Evolutionary conservation across 1,284 basidiomycete species (phyloP), one percentile per base, ranked within the genome.

Genomic region (Moesziomyces antarcticus): DNA sequence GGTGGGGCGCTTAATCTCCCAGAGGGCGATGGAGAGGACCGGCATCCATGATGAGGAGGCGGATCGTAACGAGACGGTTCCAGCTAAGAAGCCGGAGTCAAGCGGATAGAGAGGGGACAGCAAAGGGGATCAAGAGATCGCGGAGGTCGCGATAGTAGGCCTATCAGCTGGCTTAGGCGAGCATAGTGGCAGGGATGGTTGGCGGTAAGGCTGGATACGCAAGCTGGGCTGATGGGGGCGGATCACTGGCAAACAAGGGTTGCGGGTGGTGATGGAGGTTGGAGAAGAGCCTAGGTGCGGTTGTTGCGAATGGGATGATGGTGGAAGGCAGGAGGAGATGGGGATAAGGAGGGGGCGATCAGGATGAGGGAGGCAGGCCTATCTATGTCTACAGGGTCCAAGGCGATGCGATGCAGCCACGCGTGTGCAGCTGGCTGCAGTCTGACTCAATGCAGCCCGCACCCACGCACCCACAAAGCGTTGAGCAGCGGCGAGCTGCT

Each of bases 31-130:
- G 52, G 43, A 52, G 45, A 49, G 62, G 60, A 59, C 66, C 66
- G 66, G 50, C 66, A 59, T 69, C 66, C 66, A 69, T 69, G 60
- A 57, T 69, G 59, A 56, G 59, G 60, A 63, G 54, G 66, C 56
- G 56, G 60, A 44, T 51, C 48, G 55, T 49, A 18, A 48, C 24
- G 40, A 54, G 21, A 40, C 45, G 30, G 27, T 50, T 45, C 50
- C 41, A 53, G 46, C 56, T 33, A 16, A 14, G 40, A 33, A 45
- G 62, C 51, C 27, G 16, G 41, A 21, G 55, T 55, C 47, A 62
- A 58, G 61, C 55, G 55, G 62, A 55, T 47, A 50, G 30, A 40
- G 13, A 44, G 30, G 55, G 54, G 54, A 46, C 2, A 16, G 37
- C 11, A 18, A 7, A 7, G 14, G 16, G 37, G 11, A 5, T 33